These are phyloP conservation scores for Penicillium paradoxum DNA, from an alignment of 495 filamentous ascomycete genomes.

Conservation along the genomic window DNA sequence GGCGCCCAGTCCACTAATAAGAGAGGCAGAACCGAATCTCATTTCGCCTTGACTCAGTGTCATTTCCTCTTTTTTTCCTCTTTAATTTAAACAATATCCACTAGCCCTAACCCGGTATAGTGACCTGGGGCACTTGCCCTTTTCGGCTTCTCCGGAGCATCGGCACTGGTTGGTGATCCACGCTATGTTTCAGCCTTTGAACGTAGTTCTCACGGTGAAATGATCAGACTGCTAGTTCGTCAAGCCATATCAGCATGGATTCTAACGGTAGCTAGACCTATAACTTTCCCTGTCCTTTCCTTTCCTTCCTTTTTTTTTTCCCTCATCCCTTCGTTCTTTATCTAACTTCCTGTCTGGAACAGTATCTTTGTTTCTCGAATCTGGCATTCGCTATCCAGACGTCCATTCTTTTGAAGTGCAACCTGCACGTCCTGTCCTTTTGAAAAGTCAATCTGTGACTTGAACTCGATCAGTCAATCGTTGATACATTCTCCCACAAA, in stretches of 20 bases:
- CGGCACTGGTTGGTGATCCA: conserved; percentile 14
- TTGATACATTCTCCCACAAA: neutral
- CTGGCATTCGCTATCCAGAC: conserved; percentile 31
- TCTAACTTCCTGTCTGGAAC: conserved; percentile 22
- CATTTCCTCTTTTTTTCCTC: conserved; percentile 12
- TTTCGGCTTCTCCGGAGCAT: conserved; percentile 19
- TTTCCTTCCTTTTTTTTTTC: conserved; percentile 3
- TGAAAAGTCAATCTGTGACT: neutral
- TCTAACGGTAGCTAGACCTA: neutral
- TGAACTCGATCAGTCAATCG: conserved; percentile 1
- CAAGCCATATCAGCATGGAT: neutral
- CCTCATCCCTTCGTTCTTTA: conserved; percentile 10
- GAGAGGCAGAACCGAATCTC: neutral
- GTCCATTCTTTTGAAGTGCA: conserved; percentile 31
- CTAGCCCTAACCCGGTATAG: conserved; percentile 13
- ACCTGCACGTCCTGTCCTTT: conserved; percentile 25
- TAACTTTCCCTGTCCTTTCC: neutral
- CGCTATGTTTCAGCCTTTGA: conserved; percentile 33
- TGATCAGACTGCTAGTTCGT: conserved; percentile 11
- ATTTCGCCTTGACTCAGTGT: conserved; percentile 5
- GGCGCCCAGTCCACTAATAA: neutral
- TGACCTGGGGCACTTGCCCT: conserved; percentile 1
- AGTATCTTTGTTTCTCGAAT: conserved; percentile 19
- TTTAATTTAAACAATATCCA: conserved; percentile 15
- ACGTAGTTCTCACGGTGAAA: neutral